phyloP scores from a whole-genome alignment of 257 asterid species.

The Thymus mandschuricus region DNA sequence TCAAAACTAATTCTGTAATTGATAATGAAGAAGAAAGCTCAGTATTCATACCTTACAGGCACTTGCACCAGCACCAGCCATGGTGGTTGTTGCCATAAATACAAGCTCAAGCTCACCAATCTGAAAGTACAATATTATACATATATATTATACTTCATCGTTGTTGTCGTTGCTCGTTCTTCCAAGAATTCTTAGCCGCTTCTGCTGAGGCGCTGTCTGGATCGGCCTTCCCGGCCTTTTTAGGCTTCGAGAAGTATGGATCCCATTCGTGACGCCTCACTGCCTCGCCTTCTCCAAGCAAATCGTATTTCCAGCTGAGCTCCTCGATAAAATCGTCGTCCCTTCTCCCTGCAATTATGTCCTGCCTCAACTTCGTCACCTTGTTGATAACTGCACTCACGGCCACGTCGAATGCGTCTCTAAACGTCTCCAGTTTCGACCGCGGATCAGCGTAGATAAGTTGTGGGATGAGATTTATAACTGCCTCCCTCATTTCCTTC shows the following conservation, averaged over 20 bases:
- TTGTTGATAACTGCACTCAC: constrained; percentile 65
- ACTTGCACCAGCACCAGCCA: constrained; percentile 1
- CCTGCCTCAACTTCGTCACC: constrained; percentile 73
- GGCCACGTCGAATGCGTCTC: constrained; percentile 87
- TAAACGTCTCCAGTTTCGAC: constrained; percentile 61
- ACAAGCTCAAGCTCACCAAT: neutral
- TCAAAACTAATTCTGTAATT: constrained; percentile 16
- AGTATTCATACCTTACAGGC: constrained; percentile 28
- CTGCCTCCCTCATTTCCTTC: constrained; percentile 71
- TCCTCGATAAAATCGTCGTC: constrained; percentile 61
- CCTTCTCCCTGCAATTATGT: constrained; percentile 55
- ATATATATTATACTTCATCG: neutral
- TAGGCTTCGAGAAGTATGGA: constrained; percentile 66
- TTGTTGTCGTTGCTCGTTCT: constrained; percentile 55
- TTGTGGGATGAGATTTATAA: constrained; percentile 73
- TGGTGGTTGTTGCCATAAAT: neutral
- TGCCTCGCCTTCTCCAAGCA: constrained; percentile 57
- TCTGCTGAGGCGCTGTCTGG: constrained; percentile 48
- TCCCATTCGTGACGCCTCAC: constrained; percentile 80
- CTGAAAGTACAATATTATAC: neutral
- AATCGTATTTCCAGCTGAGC: constrained; percentile 76
- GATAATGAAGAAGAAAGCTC: constrained; percentile 6
- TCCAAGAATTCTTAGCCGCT: constrained; percentile 65
- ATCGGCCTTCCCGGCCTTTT: constrained; percentile 39
- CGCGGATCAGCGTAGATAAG: constrained; percentile 81